These are phyloP conservation scores for Pilaira anomala DNA, from an alignment of 192 early-diverging fungal species.

Conservation along the genomic window DNA sequence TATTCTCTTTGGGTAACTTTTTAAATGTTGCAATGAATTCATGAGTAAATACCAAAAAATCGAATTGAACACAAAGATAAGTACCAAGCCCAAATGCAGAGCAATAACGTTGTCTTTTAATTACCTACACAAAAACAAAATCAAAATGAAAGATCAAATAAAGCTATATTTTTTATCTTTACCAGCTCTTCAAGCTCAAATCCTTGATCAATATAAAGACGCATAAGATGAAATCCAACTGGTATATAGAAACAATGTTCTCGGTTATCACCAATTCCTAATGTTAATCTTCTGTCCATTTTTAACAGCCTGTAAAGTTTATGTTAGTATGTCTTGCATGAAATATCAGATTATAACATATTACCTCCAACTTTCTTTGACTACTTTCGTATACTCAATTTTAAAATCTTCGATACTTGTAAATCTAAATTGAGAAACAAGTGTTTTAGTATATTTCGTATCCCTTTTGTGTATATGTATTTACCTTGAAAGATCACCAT, in stretches of 20 bases:
- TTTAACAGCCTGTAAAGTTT: slow-evolving; percentile 62
- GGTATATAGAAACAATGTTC: slow-evolving; percentile 88
- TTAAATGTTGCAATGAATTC: slow-evolving; percentile 85
- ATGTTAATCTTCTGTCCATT: slow-evolving; percentile 62
- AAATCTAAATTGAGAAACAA: slow-evolving; percentile 43
- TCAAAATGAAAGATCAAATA: slow-evolving; percentile 3
- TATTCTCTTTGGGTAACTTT: slow-evolving; percentile 55
- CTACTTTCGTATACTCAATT: slow-evolving; percentile 71
- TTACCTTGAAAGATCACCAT: slow-evolving; percentile 74
- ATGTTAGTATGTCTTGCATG: neutral
- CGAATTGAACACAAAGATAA: slow-evolving; percentile 83
- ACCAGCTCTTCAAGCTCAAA: slow-evolving; percentile 87
- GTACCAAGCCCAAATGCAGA: slow-evolving; percentile 84
- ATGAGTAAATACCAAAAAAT: slow-evolving; percentile 92
- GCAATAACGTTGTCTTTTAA: slow-evolving; percentile 87
- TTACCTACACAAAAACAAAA: slow-evolving; percentile 43
- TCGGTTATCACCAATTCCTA: slow-evolving; percentile 94
- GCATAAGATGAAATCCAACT: slow-evolving; percentile 79
- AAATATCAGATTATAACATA: neutral
- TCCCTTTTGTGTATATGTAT: neutral
- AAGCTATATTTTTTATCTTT: slow-evolving; percentile 1
- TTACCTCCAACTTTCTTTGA: slow-evolving; percentile 65
- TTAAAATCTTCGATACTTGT: slow-evolving; percentile 74
- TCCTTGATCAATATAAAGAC: slow-evolving; percentile 75
- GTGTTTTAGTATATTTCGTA: neutral